Base-by-base conservation (phyloP, 371 early-diverging fungal species). In the Mucor sp. region DNA sequence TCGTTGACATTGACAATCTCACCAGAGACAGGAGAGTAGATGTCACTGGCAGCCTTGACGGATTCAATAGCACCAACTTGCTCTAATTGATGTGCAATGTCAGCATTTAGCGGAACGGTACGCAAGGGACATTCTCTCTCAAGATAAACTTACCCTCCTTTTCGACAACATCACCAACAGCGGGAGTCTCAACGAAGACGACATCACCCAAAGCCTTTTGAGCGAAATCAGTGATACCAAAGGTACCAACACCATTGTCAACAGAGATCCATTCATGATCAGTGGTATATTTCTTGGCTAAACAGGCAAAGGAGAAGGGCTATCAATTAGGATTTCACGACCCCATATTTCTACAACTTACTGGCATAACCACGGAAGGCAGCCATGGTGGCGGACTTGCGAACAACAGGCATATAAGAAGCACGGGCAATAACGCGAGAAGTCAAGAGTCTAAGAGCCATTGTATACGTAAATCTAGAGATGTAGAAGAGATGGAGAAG, bases 1-100 rank as follows among this genome's bases (percentile, higher is more conserved):
- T 63, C 68, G 80, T 98, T 98, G 74, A 88, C 87, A 65, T 90
- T 92, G 44, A 93, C 80, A 65, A 98, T 83, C 67, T 88, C 86
- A 66, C 98, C 98, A 65, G 87, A 74, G 44, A 96, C 82, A 60
- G 98, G 98, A 35, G 97, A 85, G 78, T 91, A 95, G 63, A 98
- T 89, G 68, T 98, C 98, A 71, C 89, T 87, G 53, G 95, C 96
- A 66, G 97, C 97, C 88, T 98, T 98, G 72, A 98, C 98, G 48
- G 93, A 92, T 81, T 98, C 98, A 63, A 98, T 94, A 33, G 93
- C 91, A 66, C 94, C 95, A 39, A 96, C 85, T 73, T 76, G 74
- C 27, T 87, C 94, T 91, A 77, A 27, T 53, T 53, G 53, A 27
- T 25, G 12, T 6, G 14, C 23, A 1, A n/a, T 25, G 25, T 25